These are phyloP conservation scores for Neodidymelliopsis sp. DNA, from an alignment of 2,329 filamentous ascomycete genomes.

Conservation along the genomic window DNA sequence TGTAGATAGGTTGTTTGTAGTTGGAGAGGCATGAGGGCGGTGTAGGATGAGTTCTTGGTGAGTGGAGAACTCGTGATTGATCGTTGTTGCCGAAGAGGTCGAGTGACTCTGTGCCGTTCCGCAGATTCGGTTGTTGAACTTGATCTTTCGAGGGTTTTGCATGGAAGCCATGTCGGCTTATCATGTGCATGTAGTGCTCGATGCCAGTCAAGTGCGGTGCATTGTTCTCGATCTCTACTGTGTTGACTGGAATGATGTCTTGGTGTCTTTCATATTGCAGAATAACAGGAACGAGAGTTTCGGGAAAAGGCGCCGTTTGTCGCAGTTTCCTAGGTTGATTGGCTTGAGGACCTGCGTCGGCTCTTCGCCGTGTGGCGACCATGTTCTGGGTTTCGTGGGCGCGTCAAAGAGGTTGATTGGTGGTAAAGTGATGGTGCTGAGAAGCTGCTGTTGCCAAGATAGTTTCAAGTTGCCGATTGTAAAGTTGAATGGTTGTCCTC, in stretches of 20 bases:
- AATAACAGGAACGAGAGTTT: not conserved
- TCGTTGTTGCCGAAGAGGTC: not conserved
- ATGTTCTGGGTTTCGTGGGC: not conserved
- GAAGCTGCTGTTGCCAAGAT: not conserved
- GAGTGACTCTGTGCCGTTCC: not conserved
- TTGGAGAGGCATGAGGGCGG: not conserved
- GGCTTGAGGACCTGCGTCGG: not conserved
- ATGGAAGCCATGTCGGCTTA: not conserved
- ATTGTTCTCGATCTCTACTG: not conserved
- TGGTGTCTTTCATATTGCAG: conserved; percentile 4
- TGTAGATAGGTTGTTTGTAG: conserved; percentile 25
- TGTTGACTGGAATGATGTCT: conserved; percentile 4
- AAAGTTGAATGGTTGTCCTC: too few relatives aligned
- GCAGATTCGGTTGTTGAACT: not conserved
- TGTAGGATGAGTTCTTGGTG: not conserved
- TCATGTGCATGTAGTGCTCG: not conserved
- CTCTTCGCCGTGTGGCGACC: not conserved
- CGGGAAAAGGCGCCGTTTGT: not conserved
- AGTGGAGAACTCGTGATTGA: not conserved
- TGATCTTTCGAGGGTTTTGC: conserved; percentile 4
- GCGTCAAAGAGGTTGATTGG: not conserved
- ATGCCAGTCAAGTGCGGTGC: not conserved
- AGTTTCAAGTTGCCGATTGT: too few relatives aligned
- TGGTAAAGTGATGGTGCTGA: not conserved
- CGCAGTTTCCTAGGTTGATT: not conserved